Conservation (phyloP, 140 eudicot species). For the Flaveria floridana region DNA sequence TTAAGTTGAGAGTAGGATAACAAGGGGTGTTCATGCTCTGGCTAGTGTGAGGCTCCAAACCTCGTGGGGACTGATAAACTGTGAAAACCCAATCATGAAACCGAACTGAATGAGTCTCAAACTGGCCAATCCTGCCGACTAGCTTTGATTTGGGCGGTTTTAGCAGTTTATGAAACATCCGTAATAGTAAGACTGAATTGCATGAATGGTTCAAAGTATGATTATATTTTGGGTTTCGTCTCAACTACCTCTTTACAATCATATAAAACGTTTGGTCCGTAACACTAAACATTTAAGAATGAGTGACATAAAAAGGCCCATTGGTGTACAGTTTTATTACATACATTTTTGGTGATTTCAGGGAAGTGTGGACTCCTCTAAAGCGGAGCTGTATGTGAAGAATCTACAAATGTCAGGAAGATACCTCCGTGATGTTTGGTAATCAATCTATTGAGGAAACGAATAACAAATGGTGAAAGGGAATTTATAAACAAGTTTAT, state of each 20-base stretch:
- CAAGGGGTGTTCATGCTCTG: neutral
- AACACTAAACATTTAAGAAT: neutral
- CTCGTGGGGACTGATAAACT: neutral
- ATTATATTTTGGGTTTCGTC: neutral
- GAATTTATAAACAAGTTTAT: slow-evolving; percentile 14
- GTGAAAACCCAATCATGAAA: neutral
- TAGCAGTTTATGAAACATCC: neutral
- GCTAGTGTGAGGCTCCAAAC: neutral
- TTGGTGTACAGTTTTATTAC: neutral
- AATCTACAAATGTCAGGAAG: slow-evolving; percentile 86
- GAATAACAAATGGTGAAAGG: slow-evolving; percentile 12
- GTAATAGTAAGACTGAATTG: neutral
- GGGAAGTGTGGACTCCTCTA: slow-evolving; percentile 74
- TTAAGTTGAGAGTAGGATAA: neutral
- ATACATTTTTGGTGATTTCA: slow-evolving; percentile 35
- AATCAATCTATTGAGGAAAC: slow-evolving; percentile 28
- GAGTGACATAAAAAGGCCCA: neutral
- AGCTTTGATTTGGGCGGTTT: neutral
- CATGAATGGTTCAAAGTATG: neutral
- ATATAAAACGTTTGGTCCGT: neutral
- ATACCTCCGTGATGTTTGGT: slow-evolving; percentile 96
- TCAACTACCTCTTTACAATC: neutral
- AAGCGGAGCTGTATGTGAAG: slow-evolving; percentile 79
- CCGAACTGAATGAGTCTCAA: too few relatives aligned
- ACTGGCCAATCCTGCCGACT: neutral